A percentile compares a stretch with the other conserved stretches of the same genome.
Conservation (phyloP, 83 land plant genomes). For the Larix sibirica region DNA sequence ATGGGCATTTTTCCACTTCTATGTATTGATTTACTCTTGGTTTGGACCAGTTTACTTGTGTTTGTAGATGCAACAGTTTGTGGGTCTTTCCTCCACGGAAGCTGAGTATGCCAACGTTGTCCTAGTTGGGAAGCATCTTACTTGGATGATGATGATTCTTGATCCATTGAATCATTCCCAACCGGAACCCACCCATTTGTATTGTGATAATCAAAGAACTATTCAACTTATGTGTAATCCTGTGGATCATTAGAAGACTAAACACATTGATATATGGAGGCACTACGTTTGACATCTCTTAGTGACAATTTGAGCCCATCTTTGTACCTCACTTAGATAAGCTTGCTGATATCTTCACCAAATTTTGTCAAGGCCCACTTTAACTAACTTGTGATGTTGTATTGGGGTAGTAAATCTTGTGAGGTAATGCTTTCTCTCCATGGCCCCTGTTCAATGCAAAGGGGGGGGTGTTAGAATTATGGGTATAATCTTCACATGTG, state of each 20-base stretch:
- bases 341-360: no score
- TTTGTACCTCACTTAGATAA: no score
- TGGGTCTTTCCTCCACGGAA: neutral
- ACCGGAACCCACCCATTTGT: neutral
- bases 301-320: no score
- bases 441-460: no score
- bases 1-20: neutral
- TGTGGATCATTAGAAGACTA: neutral
- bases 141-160: neutral
- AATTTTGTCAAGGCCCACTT: no score
- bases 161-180: neutral
- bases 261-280: neutral
- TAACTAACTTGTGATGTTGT: no score
- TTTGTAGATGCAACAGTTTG: neutral
- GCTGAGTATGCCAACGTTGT: neutral
- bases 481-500: no score
- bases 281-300: neutral
- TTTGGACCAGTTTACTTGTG: neutral
- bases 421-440: no score
- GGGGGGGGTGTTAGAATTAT: no score
- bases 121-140: neutral
- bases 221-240: neutral
- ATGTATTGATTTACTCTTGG: neutral
- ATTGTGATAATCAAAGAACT: neutral
- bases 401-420: no score